A percentile compares a stretch with the other conserved stretches of the same genome.
Evolutionary conservation across 2,329 filamentous ascomycete species (phyloP).

Genomic region (Hypoxylon sp.): DNA sequence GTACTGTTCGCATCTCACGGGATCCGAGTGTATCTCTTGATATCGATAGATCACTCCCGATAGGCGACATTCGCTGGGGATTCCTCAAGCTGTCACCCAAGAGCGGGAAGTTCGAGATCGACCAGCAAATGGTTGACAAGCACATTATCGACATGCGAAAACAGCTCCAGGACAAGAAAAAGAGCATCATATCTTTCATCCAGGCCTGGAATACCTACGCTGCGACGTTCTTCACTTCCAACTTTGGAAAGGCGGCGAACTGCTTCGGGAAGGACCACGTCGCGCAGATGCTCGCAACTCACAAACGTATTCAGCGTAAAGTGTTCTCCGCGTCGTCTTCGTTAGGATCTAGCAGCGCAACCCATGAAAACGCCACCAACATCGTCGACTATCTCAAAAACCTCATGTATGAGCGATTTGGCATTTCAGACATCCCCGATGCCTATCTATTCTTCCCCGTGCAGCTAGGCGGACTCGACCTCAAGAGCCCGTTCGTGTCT

Average conservation of each 20-base stretch:
- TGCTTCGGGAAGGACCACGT: slow-evolving; percentile 62
- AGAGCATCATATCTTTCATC: slow-evolving; percentile 58
- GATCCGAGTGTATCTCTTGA: slow-evolving; percentile 25
- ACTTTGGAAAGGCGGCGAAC: slow-evolving; percentile 61
- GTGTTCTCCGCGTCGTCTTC: slow-evolving; percentile 53
- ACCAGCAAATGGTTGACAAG: slow-evolving; percentile 64
- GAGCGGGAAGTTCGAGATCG: slow-evolving; percentile 65
- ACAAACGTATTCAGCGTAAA: slow-evolving; percentile 57
- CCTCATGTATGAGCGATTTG: slow-evolving; percentile 61
- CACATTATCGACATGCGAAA: slow-evolving; percentile 67
- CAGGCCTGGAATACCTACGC: slow-evolving; percentile 63
- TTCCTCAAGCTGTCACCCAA: slow-evolving; percentile 63
- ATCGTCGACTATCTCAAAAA: slow-evolving; percentile 65
- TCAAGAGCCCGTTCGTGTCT: slow-evolving; percentile 56
- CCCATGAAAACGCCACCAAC: slow-evolving; percentile 44
- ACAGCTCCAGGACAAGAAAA: slow-evolving; percentile 63
- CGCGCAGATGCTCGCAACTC: slow-evolving; percentile 60
- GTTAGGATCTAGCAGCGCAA: slow-evolving; percentile 13
- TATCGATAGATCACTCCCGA: slow-evolving; percentile 51
- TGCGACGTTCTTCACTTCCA: slow-evolving; percentile 60
- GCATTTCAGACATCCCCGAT: slow-evolving; percentile 53
- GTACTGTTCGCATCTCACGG: slow-evolving; percentile 54
- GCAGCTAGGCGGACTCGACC: slow-evolving; percentile 56
- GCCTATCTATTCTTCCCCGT: slow-evolving; percentile 58
- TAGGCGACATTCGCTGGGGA: slow-evolving; percentile 61